A percentile compares a stretch with the other conserved stretches of the same genome.
Conservation (phyloP, 441 rosid genomes). For the Eutrema salsugineum region DNA sequence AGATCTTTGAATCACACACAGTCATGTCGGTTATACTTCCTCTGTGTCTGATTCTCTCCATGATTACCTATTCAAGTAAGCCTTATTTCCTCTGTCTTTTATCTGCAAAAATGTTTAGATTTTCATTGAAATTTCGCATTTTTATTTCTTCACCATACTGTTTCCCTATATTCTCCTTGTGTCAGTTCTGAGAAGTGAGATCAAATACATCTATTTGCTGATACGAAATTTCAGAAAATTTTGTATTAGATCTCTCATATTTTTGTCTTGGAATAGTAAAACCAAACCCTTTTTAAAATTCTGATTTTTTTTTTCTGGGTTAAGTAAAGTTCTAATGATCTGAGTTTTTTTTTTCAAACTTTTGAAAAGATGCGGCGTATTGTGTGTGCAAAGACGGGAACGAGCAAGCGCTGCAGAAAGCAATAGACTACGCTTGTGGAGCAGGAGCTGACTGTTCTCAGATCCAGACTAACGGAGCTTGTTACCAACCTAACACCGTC, state of each 20-base stretch:
- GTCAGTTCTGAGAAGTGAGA: not conserved
- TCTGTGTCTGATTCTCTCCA: conserved; percentile 27
- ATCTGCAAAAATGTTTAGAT: not conserved
- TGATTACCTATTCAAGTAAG: conserved; percentile 31
- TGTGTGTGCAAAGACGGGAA: conserved; percentile 83
- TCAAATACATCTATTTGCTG: not conserved
- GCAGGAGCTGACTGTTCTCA: conserved; percentile 84
- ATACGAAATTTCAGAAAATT: not conserved
- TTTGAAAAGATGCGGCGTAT: conserved; percentile 54
- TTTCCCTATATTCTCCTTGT: not conserved
- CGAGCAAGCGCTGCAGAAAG: conserved; percentile 58
- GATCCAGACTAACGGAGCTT: conserved; percentile 62
- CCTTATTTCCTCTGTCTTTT: not conserved
- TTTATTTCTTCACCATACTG: not conserved
- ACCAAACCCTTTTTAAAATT: not conserved
- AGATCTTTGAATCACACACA: not conserved
- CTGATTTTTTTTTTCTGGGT: not conserved
- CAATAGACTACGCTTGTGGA: conserved; percentile 89
- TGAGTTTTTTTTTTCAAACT: not conserved
- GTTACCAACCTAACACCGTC: conserved; percentile 86
- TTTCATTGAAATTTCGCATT: not conserved
- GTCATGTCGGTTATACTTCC: conserved; percentile 28
- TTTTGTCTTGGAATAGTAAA: not conserved
- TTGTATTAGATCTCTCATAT: not conserved
- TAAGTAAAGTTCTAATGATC: not conserved